Conservation (phyloP, 805 yeast genomes). For the Candida dajiaensis region DNA sequence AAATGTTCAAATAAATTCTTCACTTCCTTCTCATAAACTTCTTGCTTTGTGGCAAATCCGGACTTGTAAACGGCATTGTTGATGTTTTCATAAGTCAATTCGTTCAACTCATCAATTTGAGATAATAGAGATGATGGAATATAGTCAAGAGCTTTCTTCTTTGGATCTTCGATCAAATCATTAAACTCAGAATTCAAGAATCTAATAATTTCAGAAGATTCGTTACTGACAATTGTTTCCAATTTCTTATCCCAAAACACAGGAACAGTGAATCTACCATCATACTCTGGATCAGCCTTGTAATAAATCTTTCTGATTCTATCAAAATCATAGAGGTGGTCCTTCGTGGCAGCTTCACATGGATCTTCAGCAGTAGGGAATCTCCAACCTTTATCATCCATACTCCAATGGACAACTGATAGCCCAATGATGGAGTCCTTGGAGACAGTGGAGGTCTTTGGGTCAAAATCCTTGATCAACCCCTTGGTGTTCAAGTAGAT, state of each 20-base stretch:
- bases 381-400: slow-evolving; percentile 89
- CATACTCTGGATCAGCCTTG: slow-evolving; percentile 68
- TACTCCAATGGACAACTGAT: slow-evolving; percentile 85
- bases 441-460: slow-evolving; percentile 22
- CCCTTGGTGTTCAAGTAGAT: slow-evolving; percentile 75
- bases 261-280: slow-evolving; percentile 88
- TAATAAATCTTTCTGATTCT: slow-evolving; percentile 68
- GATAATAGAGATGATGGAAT: slow-evolving; percentile 51
- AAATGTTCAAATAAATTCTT: slow-evolving; percentile 55
- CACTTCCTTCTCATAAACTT: slow-evolving; percentile 70
- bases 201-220: slow-evolving; percentile 83
- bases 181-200: slow-evolving; percentile 75
- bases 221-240: slow-evolving; percentile 84
- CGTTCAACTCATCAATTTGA: slow-evolving; percentile 71
- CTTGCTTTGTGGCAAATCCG: slow-evolving; percentile 84
- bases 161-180: slow-evolving; percentile 40
- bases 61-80: slow-evolving; percentile 92
- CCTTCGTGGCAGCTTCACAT: slow-evolving; percentile 42
- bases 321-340: slow-evolving; percentile 51
- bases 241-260: slow-evolving; percentile 86
- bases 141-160: slow-evolving; percentile 46
- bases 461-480: slow-evolving; percentile 37
- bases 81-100: slow-evolving; percentile 77
- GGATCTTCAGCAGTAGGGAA: slow-evolving; percentile 46
- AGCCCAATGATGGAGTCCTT: slow-evolving; percentile 47